Base-by-base conservation (phyloP, 78 protist genomes). In the Mastigamoeba balamuthi region DNA sequence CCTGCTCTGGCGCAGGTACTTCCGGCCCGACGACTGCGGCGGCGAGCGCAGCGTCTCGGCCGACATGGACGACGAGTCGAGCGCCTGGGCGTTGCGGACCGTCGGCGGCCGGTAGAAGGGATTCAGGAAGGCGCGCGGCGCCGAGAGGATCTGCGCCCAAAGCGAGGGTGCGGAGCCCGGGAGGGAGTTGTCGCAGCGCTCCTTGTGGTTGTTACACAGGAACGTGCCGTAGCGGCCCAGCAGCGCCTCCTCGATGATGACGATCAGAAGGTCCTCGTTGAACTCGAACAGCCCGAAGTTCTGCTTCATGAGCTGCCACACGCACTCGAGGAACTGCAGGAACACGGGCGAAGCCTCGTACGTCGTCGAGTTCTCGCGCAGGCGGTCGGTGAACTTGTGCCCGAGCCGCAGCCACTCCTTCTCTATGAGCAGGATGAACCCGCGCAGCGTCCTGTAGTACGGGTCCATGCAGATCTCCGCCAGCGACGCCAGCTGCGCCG, bases 351-450 rank as follows among this genome's bases (percentile, higher is more conserved):
- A 64, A n/a, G 75, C 17, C 43, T 94, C 74, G 9, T 23, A 52
- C 8, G 41, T 7, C 6, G 41, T 41, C 27, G 28, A 8, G 7
- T 70, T 7, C 8, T 70, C 38, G 8, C 8, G 4, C 10, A 85
- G 70, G 27, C 90, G 40, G 10, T 76, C 76, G 10, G 28, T 58
- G 48, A 95, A 94, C 66, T 80, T 74, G 80, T 95, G 97, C 2
- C 98, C 98, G 74, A 82, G 79, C 10, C 90, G 33, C 6, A 87
- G 72, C 97, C 97, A 96, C 72, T 95, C 99, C 71, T 94, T 85
- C 87, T 92, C 94, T 5, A 94, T 85, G 40, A 94, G 68, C 1
- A 86, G 90, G 17, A 69, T 86, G 66, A 92, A 89, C 28, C 97
- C 96, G 6, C 40, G 66, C 39, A 91, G 10, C 5, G 97, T 95